phyloP scores from a whole-genome alignment of 768 basidiomycete genomes.

The Hypholoma sublateritium region DNA sequence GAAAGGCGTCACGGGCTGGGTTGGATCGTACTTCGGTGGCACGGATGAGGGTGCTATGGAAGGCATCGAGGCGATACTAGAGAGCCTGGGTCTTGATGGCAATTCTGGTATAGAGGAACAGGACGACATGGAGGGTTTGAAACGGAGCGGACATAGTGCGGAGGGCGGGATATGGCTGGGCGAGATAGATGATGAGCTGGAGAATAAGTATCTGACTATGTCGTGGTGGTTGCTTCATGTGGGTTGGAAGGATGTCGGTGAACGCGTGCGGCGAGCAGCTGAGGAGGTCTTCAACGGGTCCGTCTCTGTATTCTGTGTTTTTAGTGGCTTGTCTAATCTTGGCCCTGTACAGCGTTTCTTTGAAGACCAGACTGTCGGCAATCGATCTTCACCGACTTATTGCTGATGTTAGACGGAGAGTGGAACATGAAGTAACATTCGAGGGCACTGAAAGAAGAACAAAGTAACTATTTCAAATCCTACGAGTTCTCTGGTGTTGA shows the following conservation, averaged over 20 bases:
- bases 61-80: constrained; percentile 17
- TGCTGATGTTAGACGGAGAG: constrained; percentile 69
- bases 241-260: constrained; percentile 85
- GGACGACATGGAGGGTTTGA: constrained; percentile 22
- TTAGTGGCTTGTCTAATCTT: background rate
- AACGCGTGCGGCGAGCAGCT: constrained; percentile 70
- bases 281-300: constrained; percentile 86
- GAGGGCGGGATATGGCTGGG: constrained; percentile 15
- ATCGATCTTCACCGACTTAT: constrained; percentile 71
- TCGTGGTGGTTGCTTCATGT: constrained; percentile 94
- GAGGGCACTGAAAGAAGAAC: constrained; percentile 58
- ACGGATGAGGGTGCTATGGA: constrained; percentile 22
- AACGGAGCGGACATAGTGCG: constrained; percentile 8
- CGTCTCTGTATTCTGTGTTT: constrained; percentile 24
- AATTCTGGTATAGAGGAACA: constrained; percentile 9
- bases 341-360: constrained; percentile 58
- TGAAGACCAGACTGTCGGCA: constrained; percentile 73
- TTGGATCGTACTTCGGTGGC: constrained; percentile 11
- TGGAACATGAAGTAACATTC: constrained; percentile 71
- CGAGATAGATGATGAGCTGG: constrained; percentile 61
- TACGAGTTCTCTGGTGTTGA: background rate
- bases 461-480: constrained; percentile 34
- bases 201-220: constrained; percentile 79
- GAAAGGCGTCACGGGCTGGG: constrained; percentile 29
- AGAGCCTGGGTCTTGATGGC: constrained; percentile 1